phyloP scores from a whole-genome alignment of 1,284 basidiomycete species.

The Pascua guehoae region DNA sequence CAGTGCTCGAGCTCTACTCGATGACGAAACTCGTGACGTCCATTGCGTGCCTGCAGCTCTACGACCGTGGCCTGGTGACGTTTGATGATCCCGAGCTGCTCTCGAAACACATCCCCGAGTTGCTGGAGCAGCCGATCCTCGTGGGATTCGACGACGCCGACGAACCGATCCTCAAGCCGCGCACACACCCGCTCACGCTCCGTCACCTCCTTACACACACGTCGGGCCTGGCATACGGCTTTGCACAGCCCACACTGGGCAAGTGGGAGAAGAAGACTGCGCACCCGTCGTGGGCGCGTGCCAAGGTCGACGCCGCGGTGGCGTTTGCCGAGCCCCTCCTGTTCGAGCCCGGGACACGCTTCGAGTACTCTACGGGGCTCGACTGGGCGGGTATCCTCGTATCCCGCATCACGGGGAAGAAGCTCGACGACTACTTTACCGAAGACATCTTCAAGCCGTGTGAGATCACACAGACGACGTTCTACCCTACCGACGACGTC shows the following conservation, averaged over 20 bases:
- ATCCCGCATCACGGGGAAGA: conserved; percentile 1
- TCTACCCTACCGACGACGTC: conserved; percentile 9
- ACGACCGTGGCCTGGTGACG: conserved; percentile 29
- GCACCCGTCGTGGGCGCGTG: not conserved
- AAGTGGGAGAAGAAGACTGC: not conserved
- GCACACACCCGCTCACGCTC: conserved; percentile 31
- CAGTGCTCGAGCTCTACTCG: conserved; percentile 36
- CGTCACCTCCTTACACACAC: conserved; percentile 37
- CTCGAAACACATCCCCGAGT: conserved; percentile 28
- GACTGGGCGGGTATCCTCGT: conserved; percentile 15
- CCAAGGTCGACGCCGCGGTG: conserved; percentile 3
- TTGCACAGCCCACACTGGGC: not conserved
- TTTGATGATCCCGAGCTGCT: conserved; percentile 27
- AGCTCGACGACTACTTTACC: conserved; percentile 21
- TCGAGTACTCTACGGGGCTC: conserved; percentile 6
- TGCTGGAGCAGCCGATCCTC: conserved; percentile 27
- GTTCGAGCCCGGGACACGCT: conserved; percentile 15
- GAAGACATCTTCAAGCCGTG: conserved; percentile 29
- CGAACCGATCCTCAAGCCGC: conserved; percentile 17
- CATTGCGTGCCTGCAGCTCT: conserved; percentile 30
- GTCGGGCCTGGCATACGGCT: conserved; percentile 12
- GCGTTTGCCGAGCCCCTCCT: conserved; percentile 18
- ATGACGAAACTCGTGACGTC: conserved; percentile 37
- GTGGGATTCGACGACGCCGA: conserved; percentile 24
- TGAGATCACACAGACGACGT: conserved; percentile 19